Conservation (phyloP, 2,329 filamentous ascomycete species). For the Domatiomyces globalis region DNA sequence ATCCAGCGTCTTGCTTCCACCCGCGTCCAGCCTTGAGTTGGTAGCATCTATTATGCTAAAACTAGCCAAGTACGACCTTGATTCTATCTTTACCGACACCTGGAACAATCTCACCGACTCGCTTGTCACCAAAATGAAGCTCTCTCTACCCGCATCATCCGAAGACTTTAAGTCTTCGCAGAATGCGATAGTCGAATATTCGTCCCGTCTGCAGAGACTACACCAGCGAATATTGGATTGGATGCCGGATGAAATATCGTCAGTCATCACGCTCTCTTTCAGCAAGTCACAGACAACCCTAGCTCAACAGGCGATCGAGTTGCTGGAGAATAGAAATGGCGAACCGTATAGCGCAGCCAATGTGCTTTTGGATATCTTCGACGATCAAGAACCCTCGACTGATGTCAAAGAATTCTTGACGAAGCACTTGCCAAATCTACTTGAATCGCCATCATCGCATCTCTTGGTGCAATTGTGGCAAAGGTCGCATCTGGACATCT, state of each 20-base stretch:
- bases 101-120: conserved; percentile 50
- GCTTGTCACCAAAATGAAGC: conserved; percentile 53
- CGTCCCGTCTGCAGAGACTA: conserved; percentile 53
- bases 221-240: conserved; percentile 27
- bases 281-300: conserved; percentile 16
- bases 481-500: not conserved
- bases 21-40: conserved; percentile 24
- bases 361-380: conserved; percentile 40
- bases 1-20: conserved; percentile 35
- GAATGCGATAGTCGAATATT: conserved; percentile 49
- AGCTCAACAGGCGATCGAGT: conserved; percentile 35
- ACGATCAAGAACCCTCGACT: conserved; percentile 18
- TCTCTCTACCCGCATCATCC: conserved; percentile 68
- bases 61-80: conserved; percentile 23
- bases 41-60: conserved; percentile 27
- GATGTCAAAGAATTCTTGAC: conserved; percentile 40
- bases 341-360: conserved; percentile 54
- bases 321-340: conserved; percentile 42
- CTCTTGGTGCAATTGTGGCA: conserved; percentile 46
- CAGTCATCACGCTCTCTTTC: conserved; percentile 1
- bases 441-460: conserved; percentile 54
- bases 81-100: conserved; percentile 37
- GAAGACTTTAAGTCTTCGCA: conserved; percentile 64
- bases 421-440: conserved; percentile 42
- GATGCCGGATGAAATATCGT: conserved; percentile 1